phyloP scores from a whole-genome alignment of 2,329 filamentous ascomycete species.

The Periconia digitata region DNA sequence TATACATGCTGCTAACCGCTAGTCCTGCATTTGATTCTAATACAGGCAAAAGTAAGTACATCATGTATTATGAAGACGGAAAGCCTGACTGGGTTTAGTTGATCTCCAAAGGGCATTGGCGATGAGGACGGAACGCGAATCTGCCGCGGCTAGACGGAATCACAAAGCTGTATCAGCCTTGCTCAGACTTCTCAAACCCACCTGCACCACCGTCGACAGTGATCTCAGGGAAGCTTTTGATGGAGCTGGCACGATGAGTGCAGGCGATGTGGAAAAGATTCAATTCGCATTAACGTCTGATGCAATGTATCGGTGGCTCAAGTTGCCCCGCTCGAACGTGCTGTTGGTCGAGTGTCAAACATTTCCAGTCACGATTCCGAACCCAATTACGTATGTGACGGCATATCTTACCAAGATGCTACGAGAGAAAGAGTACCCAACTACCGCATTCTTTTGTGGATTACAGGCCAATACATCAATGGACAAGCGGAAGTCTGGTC shows the following conservation, averaged over 20 bases:
- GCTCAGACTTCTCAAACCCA: not conserved
- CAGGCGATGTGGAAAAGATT: not conserved
- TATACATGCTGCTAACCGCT: not conserved
- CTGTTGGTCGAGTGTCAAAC: not conserved
- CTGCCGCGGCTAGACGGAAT: not conserved
- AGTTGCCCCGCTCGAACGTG: not conserved
- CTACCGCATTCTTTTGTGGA: not conserved
- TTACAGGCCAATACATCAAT: not conserved
- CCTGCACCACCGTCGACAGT: not conserved
- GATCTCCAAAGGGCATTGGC: too few relatives aligned
- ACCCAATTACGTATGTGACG: not conserved
- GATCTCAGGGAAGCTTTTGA: not conserved
- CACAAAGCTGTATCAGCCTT: not conserved
- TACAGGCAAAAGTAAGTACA: not conserved
- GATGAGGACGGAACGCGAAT: not conserved
- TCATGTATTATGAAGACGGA: not conserved
- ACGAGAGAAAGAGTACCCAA: not conserved
- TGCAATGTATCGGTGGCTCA: not conserved
- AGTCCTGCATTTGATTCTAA: not conserved
- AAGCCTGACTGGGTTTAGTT: not conserved
- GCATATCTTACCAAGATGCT: not conserved
- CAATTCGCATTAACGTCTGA: not conserved
- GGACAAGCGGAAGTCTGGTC: not conserved
- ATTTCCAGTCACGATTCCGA: not conserved
- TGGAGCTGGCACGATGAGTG: not conserved